These are phyloP conservation scores for Penicillium sp. DNA, from an alignment of 2,329 filamentous ascomycete species.

Conservation along the genomic window DNA sequence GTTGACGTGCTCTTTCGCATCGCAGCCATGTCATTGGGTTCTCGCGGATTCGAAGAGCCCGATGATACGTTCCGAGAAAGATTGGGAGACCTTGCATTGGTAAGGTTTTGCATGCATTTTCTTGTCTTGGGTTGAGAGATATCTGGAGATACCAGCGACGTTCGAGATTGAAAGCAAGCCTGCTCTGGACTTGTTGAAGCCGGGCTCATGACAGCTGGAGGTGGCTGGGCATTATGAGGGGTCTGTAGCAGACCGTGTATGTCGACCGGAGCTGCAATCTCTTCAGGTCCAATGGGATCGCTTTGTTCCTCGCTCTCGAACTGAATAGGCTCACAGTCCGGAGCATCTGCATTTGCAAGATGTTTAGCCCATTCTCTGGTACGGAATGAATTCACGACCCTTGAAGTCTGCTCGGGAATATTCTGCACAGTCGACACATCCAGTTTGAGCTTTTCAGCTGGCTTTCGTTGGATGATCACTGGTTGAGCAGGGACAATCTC, in stretches of 20 bases:
- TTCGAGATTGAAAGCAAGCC: constrained; percentile 12
- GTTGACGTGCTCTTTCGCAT: constrained; percentile 19
- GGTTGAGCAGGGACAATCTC: background rate
- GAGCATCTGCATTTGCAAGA: constrained; percentile 71
- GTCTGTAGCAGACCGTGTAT: constrained; percentile 66
- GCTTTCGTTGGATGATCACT: background rate
- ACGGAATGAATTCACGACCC: constrained; percentile 76
- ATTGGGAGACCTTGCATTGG: constrained; percentile 1
- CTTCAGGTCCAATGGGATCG: constrained; percentile 35
- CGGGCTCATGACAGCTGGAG: constrained; percentile 32
- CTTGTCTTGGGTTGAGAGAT: constrained; percentile 7
- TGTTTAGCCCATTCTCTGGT: constrained; percentile 98
- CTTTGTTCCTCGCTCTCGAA: constrained; percentile 37
- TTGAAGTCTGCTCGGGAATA: constrained; percentile 70
- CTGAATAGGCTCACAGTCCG: constrained; percentile 52
- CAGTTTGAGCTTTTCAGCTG: constrained; percentile 19
- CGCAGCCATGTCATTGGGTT: background rate
- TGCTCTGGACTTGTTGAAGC: constrained; percentile 13
- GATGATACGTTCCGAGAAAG: constrained; percentile 15
- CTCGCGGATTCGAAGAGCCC: constrained; percentile 5
- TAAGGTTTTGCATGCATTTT: constrained; percentile 5
- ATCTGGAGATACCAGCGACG: constrained; percentile 7
- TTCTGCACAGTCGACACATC: constrained; percentile 48
- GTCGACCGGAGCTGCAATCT: constrained; percentile 62
- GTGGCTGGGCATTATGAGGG: constrained; percentile 51